Conservation (phyloP, 1,139 yeast genomes). For the Zygoascus hellenicus region DNA sequence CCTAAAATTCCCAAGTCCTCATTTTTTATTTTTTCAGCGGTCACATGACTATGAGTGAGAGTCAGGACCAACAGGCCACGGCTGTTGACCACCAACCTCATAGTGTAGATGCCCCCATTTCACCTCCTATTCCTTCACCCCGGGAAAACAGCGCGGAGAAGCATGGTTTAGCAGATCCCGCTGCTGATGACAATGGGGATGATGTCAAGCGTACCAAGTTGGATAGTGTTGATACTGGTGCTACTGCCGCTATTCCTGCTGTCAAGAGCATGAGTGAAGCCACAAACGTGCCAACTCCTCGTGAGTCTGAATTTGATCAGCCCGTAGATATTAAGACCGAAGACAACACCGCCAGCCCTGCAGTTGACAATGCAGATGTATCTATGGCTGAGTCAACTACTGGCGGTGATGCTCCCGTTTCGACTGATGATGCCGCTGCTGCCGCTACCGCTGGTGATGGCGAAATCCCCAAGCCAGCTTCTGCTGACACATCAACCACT, state of each 20-base stretch:
- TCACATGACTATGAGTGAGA: constrained; percentile 8
- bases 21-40: constrained; percentile 9
- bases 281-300: constrained; percentile 8
- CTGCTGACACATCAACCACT: background rate
- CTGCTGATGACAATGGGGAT: constrained; percentile 2
- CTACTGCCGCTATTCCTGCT: background rate
- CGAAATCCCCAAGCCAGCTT: background rate
- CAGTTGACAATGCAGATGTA: background rate
- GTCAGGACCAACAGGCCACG: constrained; percentile 1
- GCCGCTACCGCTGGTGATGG: constrained; percentile 3
- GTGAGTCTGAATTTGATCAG: constrained; percentile 7
- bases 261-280: constrained; percentile 3
- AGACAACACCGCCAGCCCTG: background rate
- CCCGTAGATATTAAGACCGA: constrained; percentile 10
- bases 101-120: constrained; percentile 17
- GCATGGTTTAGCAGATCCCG: constrained; percentile 1
- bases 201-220: constrained; percentile 10
- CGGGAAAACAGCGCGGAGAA: constrained; percentile 7
- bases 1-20: constrained; percentile 6
- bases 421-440: background rate
- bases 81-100: constrained; percentile 2
- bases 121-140: constrained; percentile 22
- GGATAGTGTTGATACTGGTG: background rate
- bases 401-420: background rate
- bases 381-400: background rate